Evolutionary conservation across 768 basidiomycete genomes (phyloP).

Genomic region (Auriculariales sp.): DNA sequence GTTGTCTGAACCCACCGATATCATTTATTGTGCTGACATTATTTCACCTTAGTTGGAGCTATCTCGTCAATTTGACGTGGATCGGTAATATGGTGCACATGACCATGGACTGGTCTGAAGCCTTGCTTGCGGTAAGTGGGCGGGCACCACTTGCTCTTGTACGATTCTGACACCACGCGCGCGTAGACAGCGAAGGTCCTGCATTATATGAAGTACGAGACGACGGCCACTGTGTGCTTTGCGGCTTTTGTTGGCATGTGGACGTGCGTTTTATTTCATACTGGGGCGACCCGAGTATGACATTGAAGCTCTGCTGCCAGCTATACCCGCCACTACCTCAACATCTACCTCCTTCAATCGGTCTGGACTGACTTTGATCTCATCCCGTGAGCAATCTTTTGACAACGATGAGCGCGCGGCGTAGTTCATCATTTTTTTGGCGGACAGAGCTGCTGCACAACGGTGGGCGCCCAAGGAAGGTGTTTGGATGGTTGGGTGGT

Average conservation of each 20-base stretch:
- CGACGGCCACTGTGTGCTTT: constrained; percentile 48
- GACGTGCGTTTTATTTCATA: constrained; percentile 54
- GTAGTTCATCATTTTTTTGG: too few relatives aligned
- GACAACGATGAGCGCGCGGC: too few relatives aligned
- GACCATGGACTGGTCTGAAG: constrained; percentile 97
- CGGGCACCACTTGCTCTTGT: background rate
- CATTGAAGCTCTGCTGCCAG: constrained; percentile 22
- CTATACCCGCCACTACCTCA: constrained; percentile 89
- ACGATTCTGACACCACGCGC: too few relatives aligned
- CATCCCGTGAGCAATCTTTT: constrained; percentile 45
- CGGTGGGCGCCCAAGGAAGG: constrained; percentile 51
- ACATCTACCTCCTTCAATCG: constrained; percentile 74
- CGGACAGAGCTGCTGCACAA: constrained; percentile 32
- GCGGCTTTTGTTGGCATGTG: constrained; percentile 53
- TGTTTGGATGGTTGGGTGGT: constrained; percentile 58
- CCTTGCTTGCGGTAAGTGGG: constrained; percentile 63
- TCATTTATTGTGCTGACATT: too few relatives aligned
- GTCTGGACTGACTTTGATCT: constrained; percentile 67
- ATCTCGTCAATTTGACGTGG: constrained; percentile 59
- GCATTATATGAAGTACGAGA: constrained; percentile 69
- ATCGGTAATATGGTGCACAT: constrained; percentile 88
- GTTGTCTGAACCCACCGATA: background rate
- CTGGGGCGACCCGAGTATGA: background rate
- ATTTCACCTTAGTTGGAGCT: constrained; percentile 62
- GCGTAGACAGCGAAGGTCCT: constrained; percentile 66